These are phyloP conservation scores for Agastache rugosa DNA, from an alignment of 257 asterid genomes.

Conservation along the genomic window DNA sequence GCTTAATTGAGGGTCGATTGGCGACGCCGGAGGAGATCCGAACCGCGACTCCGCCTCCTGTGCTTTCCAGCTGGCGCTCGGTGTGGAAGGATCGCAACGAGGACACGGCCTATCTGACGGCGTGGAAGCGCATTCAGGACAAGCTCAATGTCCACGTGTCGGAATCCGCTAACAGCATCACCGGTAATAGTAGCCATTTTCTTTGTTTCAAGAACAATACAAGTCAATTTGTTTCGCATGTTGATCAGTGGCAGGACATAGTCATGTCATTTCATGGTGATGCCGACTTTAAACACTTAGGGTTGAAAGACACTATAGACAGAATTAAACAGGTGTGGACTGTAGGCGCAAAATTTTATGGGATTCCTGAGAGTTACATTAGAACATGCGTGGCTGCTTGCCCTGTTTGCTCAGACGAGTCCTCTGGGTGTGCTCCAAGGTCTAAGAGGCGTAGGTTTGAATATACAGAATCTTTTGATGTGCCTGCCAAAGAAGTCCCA, in stretches of 20 bases:
- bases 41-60: constrained; percentile 66
- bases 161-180: constrained; percentile 33
- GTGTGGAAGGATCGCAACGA: constrained; percentile 99
- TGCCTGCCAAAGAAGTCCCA: constrained; percentile 95
- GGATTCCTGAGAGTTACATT: constrained; percentile 94
- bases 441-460: constrained; percentile 90
- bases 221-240: constrained; percentile 80
- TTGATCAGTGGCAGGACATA: constrained; percentile 96
- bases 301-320: constrained; percentile 82
- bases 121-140: constrained; percentile 99
- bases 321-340: constrained; percentile 94
- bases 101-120: constrained; percentile 91
- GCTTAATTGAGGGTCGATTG: constrained; percentile 69
- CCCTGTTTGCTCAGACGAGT: constrained; percentile 80
- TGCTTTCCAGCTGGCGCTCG: constrained; percentile 90
- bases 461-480: constrained; percentile 88
- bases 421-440: constrained; percentile 85
- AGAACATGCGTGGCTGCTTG: constrained; percentile 81
- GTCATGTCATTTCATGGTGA: constrained; percentile 82
- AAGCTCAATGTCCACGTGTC: constrained; percentile 67
- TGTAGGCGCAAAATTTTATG: constrained; percentile 97
- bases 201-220: constrained; percentile 91
- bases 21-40: constrained; percentile 94
- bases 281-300: constrained; percentile 81
- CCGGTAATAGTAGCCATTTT: constrained; percentile 55